Evolutionary conservation across 2,329 filamentous ascomycete genomes (phyloP).

Genomic region (Aureobasidium melanogenum): DNA sequence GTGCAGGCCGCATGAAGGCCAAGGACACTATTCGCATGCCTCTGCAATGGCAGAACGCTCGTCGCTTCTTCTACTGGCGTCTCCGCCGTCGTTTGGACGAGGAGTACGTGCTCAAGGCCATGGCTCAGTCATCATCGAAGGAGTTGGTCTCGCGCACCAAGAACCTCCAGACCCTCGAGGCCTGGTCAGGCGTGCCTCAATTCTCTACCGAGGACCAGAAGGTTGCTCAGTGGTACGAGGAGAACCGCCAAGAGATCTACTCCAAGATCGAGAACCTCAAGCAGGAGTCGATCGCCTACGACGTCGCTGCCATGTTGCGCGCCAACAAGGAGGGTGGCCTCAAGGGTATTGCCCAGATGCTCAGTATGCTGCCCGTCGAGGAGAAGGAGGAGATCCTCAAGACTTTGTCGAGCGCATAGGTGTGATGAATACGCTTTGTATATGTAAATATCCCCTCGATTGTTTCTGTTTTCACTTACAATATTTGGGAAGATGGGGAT

Average conservation of each 20-base stretch:
- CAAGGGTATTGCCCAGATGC: conserved; percentile 76
- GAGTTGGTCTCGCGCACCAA: conserved; percentile 31
- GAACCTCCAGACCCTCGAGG: conserved; percentile 66
- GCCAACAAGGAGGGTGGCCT: conserved; percentile 61
- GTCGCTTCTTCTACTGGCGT: conserved; percentile 99
- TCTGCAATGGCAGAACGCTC: conserved; percentile 78
- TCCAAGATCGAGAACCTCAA: conserved; percentile 80
- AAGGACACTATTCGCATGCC: conserved; percentile 85
- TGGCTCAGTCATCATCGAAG: conserved; percentile 43
- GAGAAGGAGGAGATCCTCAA: conserved; percentile 79
- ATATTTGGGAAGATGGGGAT: not conserved
- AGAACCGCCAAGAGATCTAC: conserved; percentile 74
- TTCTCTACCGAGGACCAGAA: conserved; percentile 73
- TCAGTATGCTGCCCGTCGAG: conserved; percentile 76
- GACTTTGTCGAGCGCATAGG: conserved; percentile 36
- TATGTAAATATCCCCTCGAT: not conserved
- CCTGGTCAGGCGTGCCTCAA: conserved; percentile 70
- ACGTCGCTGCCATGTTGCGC: conserved; percentile 60
- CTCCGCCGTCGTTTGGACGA: conserved; percentile 93
- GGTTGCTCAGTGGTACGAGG: conserved; percentile 92
- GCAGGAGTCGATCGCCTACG: conserved; percentile 60
- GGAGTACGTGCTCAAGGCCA: conserved; percentile 91
- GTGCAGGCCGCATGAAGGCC: conserved; percentile 93
- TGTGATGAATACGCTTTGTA: not conserved
- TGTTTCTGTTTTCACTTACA: not conserved